Evolutionary conservation across 352 stramenopile species (phyloP), one percentile per base, ranked within the genome.

Genomic region (Globisporangium echinulatum): DNA sequence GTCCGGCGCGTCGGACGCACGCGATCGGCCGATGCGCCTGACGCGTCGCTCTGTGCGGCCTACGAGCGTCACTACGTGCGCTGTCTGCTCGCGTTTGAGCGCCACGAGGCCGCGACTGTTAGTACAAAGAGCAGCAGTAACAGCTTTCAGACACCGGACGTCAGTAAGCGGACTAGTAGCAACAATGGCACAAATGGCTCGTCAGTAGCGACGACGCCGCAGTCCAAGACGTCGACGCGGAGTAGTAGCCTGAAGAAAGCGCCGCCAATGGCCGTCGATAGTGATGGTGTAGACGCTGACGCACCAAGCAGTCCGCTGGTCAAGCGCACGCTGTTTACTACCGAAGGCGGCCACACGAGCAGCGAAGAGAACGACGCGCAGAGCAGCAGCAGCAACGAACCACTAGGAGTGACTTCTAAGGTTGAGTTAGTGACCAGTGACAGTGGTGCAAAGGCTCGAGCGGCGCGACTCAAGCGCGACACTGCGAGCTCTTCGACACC

Each of bases 261-360:
- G 19, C 46, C 56, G 13, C 42, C 44, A 19, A 36, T 44, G 15
- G 40, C 51, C 51, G 57, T 43, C n/a, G 49, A 33, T 33, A 3
- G 25, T 33, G 25, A 33, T 3, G 25, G 2, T 33, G 25, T 33
- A 33, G 25, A 33, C 25, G 25, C 52, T 48, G 53, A 67, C 1
- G 52, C 47, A 47, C 61, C 38, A 74, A 75, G 56, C 64, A 33
- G 25, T 33, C 25, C 25, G 25, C 25, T 33, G 25, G 79, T 89
- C 8, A 91, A 91, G 61, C 75, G 79, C 5, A 88, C 78, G 15
- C 48, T 91, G 46, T 89, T 88, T 56, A 76, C 74, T 4, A 33
- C 25, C 25, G 79, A 87, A 14, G 72, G 69, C 13, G 74, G 68
- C 15, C 66, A 81, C 56, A 81, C 74, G 3, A 87, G 73, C 58